Evolutionary conservation across 2,329 filamentous ascomycete genomes (phyloP), one percentile per base, ranked within the genome.

Genomic region (Fusarium anguioides): DNA sequence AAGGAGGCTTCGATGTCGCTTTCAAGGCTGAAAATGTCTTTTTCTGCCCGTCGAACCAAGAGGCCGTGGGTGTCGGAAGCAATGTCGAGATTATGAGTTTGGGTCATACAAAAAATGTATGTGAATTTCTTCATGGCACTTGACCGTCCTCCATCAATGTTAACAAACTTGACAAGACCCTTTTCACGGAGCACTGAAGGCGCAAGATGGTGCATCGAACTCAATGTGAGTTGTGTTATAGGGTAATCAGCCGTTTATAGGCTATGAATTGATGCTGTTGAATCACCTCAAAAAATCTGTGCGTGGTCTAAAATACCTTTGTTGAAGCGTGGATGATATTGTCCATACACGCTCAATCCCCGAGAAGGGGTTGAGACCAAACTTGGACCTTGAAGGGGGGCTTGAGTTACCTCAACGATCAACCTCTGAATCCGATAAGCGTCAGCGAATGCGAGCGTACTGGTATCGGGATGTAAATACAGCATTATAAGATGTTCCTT

Each of bases 81-180:
- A 54, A 61, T 63, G 48, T 65, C 56, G 62, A 67, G 58, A 62
- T 72, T 57, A 68, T 60, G 61, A 66, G 66, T 63, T 70, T 69
- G 68, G 70, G 67, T 74, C 64, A 64, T 60, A 68, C 64, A 64
- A 70, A n/a, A 74, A 72, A 75, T 75, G 73, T 75, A 75, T 68
- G 72, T 75, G 73, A 63, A 64, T 70, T 73, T 71, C 64, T 68
- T 60, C 60, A 70, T 55, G 67, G 47, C 53, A 46, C 64, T 67
- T 47, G 55, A 68, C 55, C 57, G 56, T 68, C 41, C 57, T 60
- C 51, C 63, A 69, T 72, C 58, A 68, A 64, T 71, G 66, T 73
- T 73, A 67, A 73, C 71, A 53, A 64, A 29, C 39, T 61, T 58
- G 48, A 58, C 52, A 72, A 73, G 71, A 68, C 51, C 40, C 50